Evolutionary conservation across 345 rosid genomes (phyloP), one percentile per base, ranked within the genome.

Genomic region (Nephelium lappaceum): DNA sequence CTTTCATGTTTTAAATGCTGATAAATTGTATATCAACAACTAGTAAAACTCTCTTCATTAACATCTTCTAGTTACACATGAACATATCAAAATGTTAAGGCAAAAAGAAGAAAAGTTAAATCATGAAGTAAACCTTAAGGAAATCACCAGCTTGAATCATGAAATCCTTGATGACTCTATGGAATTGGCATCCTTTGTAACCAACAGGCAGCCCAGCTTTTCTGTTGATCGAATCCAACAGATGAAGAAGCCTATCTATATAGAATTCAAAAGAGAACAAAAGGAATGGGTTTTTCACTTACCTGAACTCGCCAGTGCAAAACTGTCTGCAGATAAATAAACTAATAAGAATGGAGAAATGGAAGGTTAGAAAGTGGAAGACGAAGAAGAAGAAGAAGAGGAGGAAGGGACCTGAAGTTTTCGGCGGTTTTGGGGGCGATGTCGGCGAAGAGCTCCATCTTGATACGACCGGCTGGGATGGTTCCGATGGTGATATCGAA

Each of bases 371-470:
- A 31, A 31, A 31, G 36, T 31, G 36, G 36, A 31, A 31, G 36
- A 31, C 36, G 36, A 31, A 31, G 1, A 31, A 31, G 36, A 1
- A 31, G 36, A 31, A 31, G 1, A 31, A 31, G 36, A 1, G 3
- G 36, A 31, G 36, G 36, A 31, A 31, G 36, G 36, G 24, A 94
- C 95, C 98, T 89, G 93, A 96, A 96, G 81, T 96, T 96, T 70
- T 94, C 98, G 66, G 98, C 97, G 31, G 98, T 91, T 85, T 87
- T 94, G 76, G 98, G 98, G 51, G 88, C 88, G 67, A 94, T 85
- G 75, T 96, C 99, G 42, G 99, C 94, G 84, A 96, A 96, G 81
- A 96, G 97, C 86, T 96, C 99, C 99, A 94, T 96, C 89, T 94
- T 94, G 86, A 93, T 87, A 39, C 98, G 93, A 51, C 98, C 99